These are phyloP conservation scores for Pistacia vera DNA, from an alignment of 345 rosid species.

Conservation along the genomic window DNA sequence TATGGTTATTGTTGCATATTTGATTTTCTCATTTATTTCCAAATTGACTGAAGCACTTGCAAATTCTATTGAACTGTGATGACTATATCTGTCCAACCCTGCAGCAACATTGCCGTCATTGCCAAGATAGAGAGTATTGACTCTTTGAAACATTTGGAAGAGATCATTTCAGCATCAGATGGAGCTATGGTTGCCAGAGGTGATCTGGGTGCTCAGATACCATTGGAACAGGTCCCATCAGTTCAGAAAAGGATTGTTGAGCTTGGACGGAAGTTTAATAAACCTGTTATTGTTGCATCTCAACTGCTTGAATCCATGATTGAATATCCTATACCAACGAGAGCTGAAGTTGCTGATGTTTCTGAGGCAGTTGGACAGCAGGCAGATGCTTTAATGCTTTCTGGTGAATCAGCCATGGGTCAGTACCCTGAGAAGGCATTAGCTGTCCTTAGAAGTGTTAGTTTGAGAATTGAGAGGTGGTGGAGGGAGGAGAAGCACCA, in stretches of 20 bases:
- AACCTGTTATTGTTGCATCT: slow-evolving; percentile 33
- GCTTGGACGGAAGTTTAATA: slow-evolving; percentile 20
- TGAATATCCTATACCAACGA: slow-evolving; percentile 31
- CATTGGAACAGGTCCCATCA: slow-evolving; percentile 25
- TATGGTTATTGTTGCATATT: no score
- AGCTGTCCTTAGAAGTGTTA: slow-evolving; percentile 10
- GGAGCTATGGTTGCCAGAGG: slow-evolving; percentile 29
- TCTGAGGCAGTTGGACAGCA: slow-evolving; percentile 24
- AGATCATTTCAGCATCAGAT: slow-evolving; percentile 46
- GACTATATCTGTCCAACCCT: no score
- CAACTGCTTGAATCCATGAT: slow-evolving; percentile 28
- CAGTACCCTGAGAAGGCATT: slow-evolving; percentile 22
- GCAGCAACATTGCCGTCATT: slow-evolving; percentile 53
- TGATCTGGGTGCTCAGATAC: slow-evolving; percentile 27
- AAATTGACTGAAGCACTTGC: no score
- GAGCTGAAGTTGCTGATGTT: slow-evolving; percentile 35
- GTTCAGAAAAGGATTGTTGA: slow-evolving; percentile 19
- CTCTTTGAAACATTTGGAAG: slow-evolving; percentile 54
- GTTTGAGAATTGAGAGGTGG: slow-evolving; percentile 18
- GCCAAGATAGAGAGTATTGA: slow-evolving; percentile 66
- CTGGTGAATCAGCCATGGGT: slow-evolving; percentile 30
- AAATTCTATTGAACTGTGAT: no score
- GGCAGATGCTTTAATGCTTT: slow-evolving; percentile 30
- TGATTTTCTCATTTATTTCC: no score
- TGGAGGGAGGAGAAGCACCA: slow-evolving; percentile 12